phyloP scores from a whole-genome alignment of 2,329 filamentous ascomycete genomes.

The Ascochyta koolunga region DNA sequence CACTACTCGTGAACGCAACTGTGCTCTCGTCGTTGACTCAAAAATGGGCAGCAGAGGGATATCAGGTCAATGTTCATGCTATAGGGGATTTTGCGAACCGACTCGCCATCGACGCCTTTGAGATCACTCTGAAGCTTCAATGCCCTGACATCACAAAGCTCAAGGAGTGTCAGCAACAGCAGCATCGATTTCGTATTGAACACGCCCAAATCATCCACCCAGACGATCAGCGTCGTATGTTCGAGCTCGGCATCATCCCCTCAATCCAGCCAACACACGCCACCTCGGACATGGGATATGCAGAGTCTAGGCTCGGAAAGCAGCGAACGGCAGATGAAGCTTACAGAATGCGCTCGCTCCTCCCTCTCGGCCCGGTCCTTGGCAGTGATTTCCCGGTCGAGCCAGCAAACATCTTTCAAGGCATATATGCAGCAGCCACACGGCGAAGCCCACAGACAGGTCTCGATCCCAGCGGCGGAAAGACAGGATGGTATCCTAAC shows the following conservation, averaged over 20 bases:
- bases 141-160: slow-evolving; percentile 53
- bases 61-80: slow-evolving; percentile 74
- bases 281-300: slow-evolving; percentile 74
- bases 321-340: slow-evolving; percentile 62
- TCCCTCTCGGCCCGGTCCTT: slow-evolving; percentile 61
- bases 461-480: slow-evolving; percentile 51
- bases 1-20: slow-evolving; percentile 69
- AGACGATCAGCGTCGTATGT: slow-evolving; percentile 66
- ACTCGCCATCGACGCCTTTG: slow-evolving; percentile 67
- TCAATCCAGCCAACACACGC: slow-evolving; percentile 76
- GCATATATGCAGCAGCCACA: slow-evolving; percentile 71
- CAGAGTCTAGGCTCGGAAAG: slow-evolving; percentile 63
- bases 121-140: slow-evolving; percentile 59
- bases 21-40: slow-evolving; percentile 60
- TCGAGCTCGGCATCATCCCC: slow-evolving; percentile 65
- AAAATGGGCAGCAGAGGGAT: slow-evolving; percentile 66
- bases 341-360: slow-evolving; percentile 70
- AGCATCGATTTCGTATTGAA: slow-evolving; percentile 69
- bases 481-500: slow-evolving; percentile 63
- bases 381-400: slow-evolving; percentile 77
- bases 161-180: slow-evolving; percentile 62
- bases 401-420: slow-evolving; percentile 69
- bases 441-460: slow-evolving; percentile 62
- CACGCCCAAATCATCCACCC: slow-evolving; percentile 74
- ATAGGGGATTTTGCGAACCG: slow-evolving; percentile 74